Base-by-base conservation (phyloP, 2,329 filamentous ascomycete genomes). In the Scedosporium minutisporum region DNA sequence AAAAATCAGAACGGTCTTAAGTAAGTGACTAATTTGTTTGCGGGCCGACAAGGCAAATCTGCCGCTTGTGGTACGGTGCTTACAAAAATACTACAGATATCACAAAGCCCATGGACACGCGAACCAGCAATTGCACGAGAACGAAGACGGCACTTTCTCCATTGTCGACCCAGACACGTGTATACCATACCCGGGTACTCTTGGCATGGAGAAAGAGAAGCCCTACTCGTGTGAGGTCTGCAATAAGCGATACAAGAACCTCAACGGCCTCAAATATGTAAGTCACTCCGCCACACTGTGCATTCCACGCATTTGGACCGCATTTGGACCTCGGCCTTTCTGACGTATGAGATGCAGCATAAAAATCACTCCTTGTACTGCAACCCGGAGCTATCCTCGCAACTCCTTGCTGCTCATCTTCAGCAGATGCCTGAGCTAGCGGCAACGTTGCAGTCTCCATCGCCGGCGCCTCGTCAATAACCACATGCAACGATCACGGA, bases 131-230 rank as follows among this genome's bases (percentile, higher is more conserved):
- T 82, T 99, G 64, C 93, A 97, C 71, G 93, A 97, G 74, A 99
- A 99, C 69, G 89, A 90, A 16, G 95, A 99, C 71, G 95, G 95
- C 60, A 97, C 95, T 2, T 97, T 96, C 73, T 97, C 93, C 0
- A 99, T 99, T 67, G 93, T 99, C 60, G 96, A 99, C 69, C 95
- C 95, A 0, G 90, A 96, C 71, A 97, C 95, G 0, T 95, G 90
- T 29, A 85, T 91, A 1, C 95, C 95, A 0, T 99, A 97, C 67
- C 95, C 95, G 0, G 95, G 95, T 38, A 97, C 95, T 1, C 80
- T 96, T 42, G 95, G 95, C n/a, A 99, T 99, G 95, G 95, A 99
- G 77, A 99, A 97, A 75, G 93, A 97, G 79, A 99, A 99, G 79
- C 95, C 95, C 2, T 97, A 97, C 74, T 93, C 93, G 71, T 99